Evolutionary conservation across 805 yeast species (phyloP).

Genomic region (Grigorovia yakushimaensis): DNA sequence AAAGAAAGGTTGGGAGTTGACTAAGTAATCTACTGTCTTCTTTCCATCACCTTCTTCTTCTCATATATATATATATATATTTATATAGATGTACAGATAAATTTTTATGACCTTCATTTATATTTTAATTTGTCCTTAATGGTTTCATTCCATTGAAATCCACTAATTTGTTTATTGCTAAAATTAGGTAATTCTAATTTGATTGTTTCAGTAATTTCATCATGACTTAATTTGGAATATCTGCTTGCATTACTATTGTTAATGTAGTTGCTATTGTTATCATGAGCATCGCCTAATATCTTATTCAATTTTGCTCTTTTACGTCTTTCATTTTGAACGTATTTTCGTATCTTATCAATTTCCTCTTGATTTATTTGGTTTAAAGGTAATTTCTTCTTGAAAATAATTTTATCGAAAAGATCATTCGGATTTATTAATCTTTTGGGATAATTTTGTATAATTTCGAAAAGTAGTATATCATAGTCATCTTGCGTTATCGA

Average conservation of each 20-base stretch:
- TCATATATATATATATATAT: not conserved
- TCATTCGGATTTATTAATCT: constrained; percentile 54
- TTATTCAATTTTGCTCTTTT: constrained; percentile 7
- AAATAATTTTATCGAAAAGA: constrained; percentile 56
- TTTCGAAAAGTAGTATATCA: constrained; percentile 64
- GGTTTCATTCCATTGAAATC: constrained; percentile 53
- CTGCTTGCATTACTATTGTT: not conserved
- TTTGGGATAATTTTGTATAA: constrained; percentile 76
- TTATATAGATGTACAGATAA: not conserved
- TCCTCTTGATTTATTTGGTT: constrained; percentile 75
- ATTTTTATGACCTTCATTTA: constrained; percentile 3
- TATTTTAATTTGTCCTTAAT: constrained; percentile 44
- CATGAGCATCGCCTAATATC: not conserved
- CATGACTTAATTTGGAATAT: constrained; percentile 11
- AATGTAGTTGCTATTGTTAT: not conserved
- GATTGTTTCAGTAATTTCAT: constrained; percentile 26
- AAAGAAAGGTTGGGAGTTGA: constrained; percentile 33
- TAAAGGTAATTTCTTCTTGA: constrained; percentile 57
- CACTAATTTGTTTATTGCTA: constrained; percentile 29
- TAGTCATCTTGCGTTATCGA: constrained; percentile 25
- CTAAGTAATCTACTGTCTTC: constrained; percentile 12
- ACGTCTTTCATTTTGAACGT: constrained; percentile 55
- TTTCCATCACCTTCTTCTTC: not conserved
- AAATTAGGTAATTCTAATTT: constrained; percentile 34
- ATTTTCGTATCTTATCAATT: constrained; percentile 62